Evolutionary conservation across 2,329 filamentous ascomycete species (phyloP), one percentile per base, ranked within the genome.

Genomic region (Colletotrichum melonis): DNA sequence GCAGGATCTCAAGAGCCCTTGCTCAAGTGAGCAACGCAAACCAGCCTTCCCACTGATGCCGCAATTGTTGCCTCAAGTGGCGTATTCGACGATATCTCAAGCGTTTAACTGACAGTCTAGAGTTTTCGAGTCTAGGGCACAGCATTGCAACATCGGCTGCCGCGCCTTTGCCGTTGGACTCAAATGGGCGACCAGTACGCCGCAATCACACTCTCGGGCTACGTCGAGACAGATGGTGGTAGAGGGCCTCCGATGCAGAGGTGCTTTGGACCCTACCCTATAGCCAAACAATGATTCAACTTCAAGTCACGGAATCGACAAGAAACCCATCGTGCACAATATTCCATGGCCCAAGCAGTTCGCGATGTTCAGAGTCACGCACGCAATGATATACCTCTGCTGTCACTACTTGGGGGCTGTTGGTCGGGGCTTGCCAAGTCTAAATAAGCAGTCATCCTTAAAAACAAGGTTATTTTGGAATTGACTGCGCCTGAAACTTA

Each of bases 381-480:
- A 42, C n/a, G 8, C 5, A 14, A 30, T 54, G 28, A 30, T 26
- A 32, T 26, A 32, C 5, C n/a, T 16, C 22, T 26, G 30, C 14
- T 28, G 5, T n/a, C 30, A 22, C 2, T 19, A 16, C 30, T 54
- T 19, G 16, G 24, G 32, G 32, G 22, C 24, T 22, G 35, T 26
- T 58, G 52, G 57, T 54, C 30, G 38, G 38, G 57, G 52, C 38
- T 62, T 32, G 54, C 38, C 38, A 69, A 69, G 58, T 63, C 54
- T 32, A 72, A 72, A 69, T 46, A 69, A 72, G 65, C 65, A 69
- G 65, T 54, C 24, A 19, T 49, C 57, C 30, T 60, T n/a, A 32
- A 58, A 73, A 64, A 64, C 66, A 70, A 70, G 66, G 70, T 65
- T 64, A 65, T 60, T 65, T 64, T 70, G 22, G 16, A n/a, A 28